Percentiles rank a stretch among this genome's conserved stretches.
These are phyloP conservation scores for Coccomyxa sp. DNA, from an alignment of 139 green algal species.

Conservation along the genomic window DNA sequence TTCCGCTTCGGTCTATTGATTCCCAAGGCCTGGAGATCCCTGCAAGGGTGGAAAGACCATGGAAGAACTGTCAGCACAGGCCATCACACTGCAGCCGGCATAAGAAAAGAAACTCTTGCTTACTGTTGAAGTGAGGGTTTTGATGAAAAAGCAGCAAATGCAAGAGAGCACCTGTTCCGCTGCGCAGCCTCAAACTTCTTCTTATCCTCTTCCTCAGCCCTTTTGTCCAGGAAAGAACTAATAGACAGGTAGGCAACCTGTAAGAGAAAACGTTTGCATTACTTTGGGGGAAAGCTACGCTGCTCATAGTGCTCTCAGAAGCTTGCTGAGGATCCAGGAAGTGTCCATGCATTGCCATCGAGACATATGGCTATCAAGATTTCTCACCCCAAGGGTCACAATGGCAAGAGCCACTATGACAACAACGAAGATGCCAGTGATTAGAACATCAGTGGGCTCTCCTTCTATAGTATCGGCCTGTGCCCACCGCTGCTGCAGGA, in stretches of 20 bases:
- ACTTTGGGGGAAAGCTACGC: background rate
- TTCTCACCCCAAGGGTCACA: background rate
- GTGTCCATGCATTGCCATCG: background rate
- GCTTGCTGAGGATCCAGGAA: background rate
- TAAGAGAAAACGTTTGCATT: background rate
- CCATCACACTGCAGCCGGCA: background rate
- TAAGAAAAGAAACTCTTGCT: background rate
- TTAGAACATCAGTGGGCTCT: background rate
- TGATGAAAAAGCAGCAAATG: background rate
- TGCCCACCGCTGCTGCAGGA: background rate
- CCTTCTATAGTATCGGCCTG: background rate
- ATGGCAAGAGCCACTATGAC: background rate
- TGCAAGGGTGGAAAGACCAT: background rate
- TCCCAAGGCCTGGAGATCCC: background rate
- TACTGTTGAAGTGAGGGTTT: background rate
- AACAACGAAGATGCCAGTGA: background rate
- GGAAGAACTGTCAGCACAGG: background rate
- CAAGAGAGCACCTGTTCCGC: background rate
- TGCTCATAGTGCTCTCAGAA: background rate
- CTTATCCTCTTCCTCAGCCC: constrained; percentile 24
- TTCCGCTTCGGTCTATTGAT: background rate
- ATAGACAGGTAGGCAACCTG: constrained; percentile 36
- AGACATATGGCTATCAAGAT: background rate
- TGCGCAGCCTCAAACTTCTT: background rate
- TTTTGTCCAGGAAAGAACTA: constrained; percentile 24